phyloP scores from a whole-genome alignment of 768 basidiomycete genomes.

The Trametes villosa region DNA sequence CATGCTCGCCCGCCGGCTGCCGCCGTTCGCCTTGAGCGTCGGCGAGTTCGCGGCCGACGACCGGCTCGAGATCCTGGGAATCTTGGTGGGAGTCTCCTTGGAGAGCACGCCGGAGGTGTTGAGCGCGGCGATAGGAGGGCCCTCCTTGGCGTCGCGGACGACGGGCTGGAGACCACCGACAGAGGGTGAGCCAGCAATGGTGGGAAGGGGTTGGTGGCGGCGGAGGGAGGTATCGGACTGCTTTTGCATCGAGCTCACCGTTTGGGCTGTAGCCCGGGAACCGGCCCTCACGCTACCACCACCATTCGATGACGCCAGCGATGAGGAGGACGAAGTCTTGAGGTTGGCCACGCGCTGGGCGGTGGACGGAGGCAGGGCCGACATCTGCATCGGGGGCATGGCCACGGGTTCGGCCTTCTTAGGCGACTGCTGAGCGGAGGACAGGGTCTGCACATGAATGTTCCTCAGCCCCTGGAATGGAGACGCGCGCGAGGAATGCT shows the following conservation, averaged over 20 bases:
- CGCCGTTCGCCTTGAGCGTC: conserved; percentile 53
- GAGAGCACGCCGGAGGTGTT: conserved; percentile 56
- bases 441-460: conserved; percentile 64
- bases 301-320: conserved; percentile 48
- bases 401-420: conserved; percentile 70
- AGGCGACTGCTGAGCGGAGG: conserved; percentile 66
- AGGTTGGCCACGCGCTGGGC: conserved; percentile 85
- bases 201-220: conserved; percentile 75
- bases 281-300: conserved; percentile 50
- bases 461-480: conserved; percentile 10
- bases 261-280: conserved; percentile 77
- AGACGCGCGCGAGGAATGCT: conserved; percentile 18
- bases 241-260: conserved; percentile 86
- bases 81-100: conserved; percentile 92
- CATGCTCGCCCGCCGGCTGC: conserved; percentile 69
- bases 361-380: conserved; percentile 79
- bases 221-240: conserved; percentile 84
- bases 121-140: conserved; percentile 53
- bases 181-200: conserved; percentile 93
- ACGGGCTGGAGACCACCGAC: conserved; percentile 64
- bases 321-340: conserved; percentile 55
- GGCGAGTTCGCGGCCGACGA: conserved; percentile 79
- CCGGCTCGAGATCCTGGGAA: conserved; percentile 88
- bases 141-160: conserved; percentile 61
- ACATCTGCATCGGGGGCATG: conserved; percentile 90